phyloP scores from a whole-genome alignment of 306 rosid genomes.

The Luffa aegyptiaca region DNA sequence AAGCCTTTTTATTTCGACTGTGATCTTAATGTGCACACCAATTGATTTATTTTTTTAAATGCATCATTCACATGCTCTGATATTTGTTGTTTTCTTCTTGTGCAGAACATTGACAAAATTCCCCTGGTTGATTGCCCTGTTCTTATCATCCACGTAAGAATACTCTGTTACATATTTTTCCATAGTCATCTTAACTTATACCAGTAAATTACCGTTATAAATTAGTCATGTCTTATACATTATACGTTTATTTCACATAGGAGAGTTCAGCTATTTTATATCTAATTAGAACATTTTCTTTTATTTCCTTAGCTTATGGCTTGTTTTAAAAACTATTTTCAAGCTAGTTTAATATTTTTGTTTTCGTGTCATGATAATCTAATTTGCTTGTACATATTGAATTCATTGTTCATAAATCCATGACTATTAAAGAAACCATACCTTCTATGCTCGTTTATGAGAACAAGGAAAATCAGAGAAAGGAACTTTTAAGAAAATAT shows the following conservation, averaged over 20 bases:
- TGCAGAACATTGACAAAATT: constrained; percentile 89
- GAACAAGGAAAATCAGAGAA: not conserved
- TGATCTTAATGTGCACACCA: not conserved
- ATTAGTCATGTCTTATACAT: not conserved
- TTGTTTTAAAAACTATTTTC: not conserved
- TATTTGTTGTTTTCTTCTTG: constrained; percentile 13
- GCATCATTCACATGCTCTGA: constrained; percentile 8
- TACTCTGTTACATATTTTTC: constrained; percentile 11
- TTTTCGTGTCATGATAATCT: not conserved
- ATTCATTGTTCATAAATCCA: not conserved
- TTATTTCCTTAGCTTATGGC: not conserved
- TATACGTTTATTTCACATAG: not conserved
- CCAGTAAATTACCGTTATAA: not conserved
- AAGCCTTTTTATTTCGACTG: not conserved
- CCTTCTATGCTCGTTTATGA: not conserved
- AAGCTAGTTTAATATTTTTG: not conserved
- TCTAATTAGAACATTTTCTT: not conserved
- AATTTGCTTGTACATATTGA: not conserved
- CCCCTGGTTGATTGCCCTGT: constrained; percentile 75
- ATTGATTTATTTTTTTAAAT: not conserved
- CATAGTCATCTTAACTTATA: not conserved
- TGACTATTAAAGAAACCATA: not conserved
- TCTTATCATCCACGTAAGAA: constrained; percentile 88
- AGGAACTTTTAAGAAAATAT: not conserved
- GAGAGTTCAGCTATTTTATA: not conserved